Conservation (phyloP, 176 grass and related monocot species). For the maize (Zea mays) region Zm-B73-REFERENCE-NAM-5.0 NC_050101.1:106579001-106579500, state of each 20-base stretch:
- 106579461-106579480: background rate
- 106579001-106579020: constrained; percentile 19
- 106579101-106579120: constrained; percentile 6
- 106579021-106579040: background rate
- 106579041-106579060: constrained; percentile 21
- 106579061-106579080: background rate
- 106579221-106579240: constrained; percentile 99
- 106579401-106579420: background rate
- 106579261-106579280: constrained; percentile 99
- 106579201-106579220: constrained; percentile 95
- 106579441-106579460: background rate
- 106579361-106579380: background rate
- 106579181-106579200: constrained; percentile 84
- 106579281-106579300: constrained; percentile 83
- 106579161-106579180: constrained; percentile 88
- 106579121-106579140: constrained; percentile 62
- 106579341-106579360: constrained; percentile 9
- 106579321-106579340: constrained; percentile 39
- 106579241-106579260: constrained; percentile 94
- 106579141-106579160: constrained; percentile 96
- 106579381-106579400: background rate
- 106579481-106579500: background rate
- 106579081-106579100: constrained; percentile 28
- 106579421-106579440: background rate
- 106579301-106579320: constrained; percentile 21